Conservation (phyloP, 2,329 filamentous ascomycete species). For the Penicillium griseofulvum region DNA sequence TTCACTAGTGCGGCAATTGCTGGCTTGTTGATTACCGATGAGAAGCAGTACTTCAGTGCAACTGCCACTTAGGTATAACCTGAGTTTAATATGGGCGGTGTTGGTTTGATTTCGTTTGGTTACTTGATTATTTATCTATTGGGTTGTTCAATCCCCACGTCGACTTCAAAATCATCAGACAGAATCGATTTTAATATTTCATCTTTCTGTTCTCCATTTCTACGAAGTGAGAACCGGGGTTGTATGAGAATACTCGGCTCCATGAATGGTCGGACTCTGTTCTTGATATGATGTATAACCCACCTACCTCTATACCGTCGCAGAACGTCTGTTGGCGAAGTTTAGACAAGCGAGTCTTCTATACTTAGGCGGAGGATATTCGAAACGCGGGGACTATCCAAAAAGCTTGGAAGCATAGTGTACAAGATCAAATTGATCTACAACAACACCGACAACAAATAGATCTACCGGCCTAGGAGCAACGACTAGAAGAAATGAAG, state of each 20-base stretch:
- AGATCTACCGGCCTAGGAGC: not conserved
- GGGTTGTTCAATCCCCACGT: no score
- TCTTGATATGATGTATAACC: not conserved
- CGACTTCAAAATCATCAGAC: no score
- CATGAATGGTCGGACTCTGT: not conserved
- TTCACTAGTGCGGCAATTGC: slow-evolving; percentile 76
- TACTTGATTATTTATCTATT: not conserved
- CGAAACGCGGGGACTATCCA: not conserved
- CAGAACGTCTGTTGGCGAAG: not conserved
- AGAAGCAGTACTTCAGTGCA: slow-evolving; percentile 30
- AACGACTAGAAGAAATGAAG: not conserved
- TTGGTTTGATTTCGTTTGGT: not conserved
- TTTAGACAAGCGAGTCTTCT: not conserved
- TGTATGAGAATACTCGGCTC: no score
- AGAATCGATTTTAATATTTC: not conserved
- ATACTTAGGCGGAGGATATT: not conserved
- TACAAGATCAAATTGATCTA: not conserved
- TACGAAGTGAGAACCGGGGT: not conserved
- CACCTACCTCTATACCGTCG: not conserved
- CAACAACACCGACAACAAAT: not conserved
- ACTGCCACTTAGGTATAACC: not conserved
- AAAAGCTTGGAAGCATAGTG: not conserved
- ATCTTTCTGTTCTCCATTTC: not conserved
- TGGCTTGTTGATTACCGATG: slow-evolving; percentile 66
- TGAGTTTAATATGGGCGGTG: not conserved